Conservation (phyloP, 2,329 filamentous ascomycete genomes). For the Neofusicoccum kwambonambiense region DNA sequence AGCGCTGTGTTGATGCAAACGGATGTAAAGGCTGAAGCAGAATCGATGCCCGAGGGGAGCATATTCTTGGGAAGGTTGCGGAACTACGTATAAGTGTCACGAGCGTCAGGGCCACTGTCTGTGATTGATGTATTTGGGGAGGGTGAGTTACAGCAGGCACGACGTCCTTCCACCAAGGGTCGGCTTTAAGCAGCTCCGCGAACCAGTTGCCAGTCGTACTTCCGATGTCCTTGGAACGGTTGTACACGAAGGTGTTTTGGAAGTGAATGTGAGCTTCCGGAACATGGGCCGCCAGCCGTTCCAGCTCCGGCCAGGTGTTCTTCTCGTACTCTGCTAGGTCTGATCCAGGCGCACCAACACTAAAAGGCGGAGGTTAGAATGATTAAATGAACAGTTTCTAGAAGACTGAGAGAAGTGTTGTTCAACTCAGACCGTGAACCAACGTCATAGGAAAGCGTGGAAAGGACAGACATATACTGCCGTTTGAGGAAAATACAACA, state of each 20-base stretch:
- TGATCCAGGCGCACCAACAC: constrained; percentile 42
- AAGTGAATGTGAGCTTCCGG: constrained; percentile 81
- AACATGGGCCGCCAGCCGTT: constrained; percentile 53
- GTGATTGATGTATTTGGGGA: constrained; percentile 34
- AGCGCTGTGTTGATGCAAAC: constrained; percentile 89
- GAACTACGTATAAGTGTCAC: constrained; percentile 47
- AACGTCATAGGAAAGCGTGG: no score
- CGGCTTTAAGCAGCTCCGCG: constrained; percentile 63
- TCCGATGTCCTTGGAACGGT: constrained; percentile 62
- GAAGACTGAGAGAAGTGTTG: background rate
- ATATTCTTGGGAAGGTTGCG: constrained; percentile 55
- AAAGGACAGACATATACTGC: no score
- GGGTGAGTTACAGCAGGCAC: constrained; percentile 56
- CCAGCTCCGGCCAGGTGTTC: constrained; percentile 46
- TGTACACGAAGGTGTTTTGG: constrained; percentile 60
- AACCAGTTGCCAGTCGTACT: constrained; percentile 59
- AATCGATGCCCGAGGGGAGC: constrained; percentile 65
- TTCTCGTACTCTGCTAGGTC: constrained; percentile 42
- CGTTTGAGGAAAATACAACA: no score
- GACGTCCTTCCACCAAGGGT: constrained; percentile 72
- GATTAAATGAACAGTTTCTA: background rate
- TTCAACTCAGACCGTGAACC: no score
- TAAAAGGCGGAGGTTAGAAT: constrained; percentile 17
- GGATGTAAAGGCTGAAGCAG: constrained; percentile 73
- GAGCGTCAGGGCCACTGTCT: background rate